phyloP scores from a whole-genome alignment of 257 asterid genomes.

The Rauvolfia tetraphylla region DNA sequence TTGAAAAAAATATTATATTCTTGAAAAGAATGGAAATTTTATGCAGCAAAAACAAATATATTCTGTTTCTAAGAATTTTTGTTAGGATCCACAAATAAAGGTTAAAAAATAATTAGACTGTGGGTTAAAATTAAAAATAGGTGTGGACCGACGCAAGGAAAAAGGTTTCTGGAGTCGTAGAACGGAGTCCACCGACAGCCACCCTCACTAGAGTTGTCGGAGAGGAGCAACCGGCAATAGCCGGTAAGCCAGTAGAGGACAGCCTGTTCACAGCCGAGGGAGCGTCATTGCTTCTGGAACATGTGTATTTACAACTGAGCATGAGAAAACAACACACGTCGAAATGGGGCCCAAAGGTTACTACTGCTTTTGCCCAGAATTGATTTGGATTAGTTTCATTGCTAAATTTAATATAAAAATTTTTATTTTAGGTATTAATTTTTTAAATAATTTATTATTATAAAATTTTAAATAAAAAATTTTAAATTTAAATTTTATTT shows the following conservation, averaged over 20 bases:
- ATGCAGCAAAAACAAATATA: too few species aligned
- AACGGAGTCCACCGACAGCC: conserved; percentile 7
- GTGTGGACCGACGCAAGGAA: not conserved
- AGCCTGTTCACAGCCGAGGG: not conserved
- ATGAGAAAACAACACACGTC: too few species aligned
- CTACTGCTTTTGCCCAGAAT: too few species aligned
- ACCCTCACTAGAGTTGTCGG: not conserved
- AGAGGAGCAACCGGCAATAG: not conserved
- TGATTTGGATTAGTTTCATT: too few species aligned
- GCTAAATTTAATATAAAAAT: too few species aligned
- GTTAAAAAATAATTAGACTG: not conserved
- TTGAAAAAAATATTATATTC: too few species aligned
- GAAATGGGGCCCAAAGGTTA: too few species aligned
- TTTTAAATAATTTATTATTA: too few species aligned
- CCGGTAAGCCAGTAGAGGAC: not conserved
- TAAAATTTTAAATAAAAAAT: too few species aligned
- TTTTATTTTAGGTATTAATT: too few species aligned
- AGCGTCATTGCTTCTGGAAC: not conserved
- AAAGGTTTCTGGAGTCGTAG: not conserved
- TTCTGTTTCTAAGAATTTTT: not conserved
- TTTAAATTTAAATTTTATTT: too few species aligned
- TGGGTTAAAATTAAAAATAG: not conserved
- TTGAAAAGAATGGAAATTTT: too few species aligned
- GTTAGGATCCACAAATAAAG: not conserved
- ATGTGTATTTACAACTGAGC: not conserved